Base-by-base conservation (phyloP, 2,329 filamentous ascomycete species). In the Ophiognomonia clavigignenti-juglandacearum region DNA sequence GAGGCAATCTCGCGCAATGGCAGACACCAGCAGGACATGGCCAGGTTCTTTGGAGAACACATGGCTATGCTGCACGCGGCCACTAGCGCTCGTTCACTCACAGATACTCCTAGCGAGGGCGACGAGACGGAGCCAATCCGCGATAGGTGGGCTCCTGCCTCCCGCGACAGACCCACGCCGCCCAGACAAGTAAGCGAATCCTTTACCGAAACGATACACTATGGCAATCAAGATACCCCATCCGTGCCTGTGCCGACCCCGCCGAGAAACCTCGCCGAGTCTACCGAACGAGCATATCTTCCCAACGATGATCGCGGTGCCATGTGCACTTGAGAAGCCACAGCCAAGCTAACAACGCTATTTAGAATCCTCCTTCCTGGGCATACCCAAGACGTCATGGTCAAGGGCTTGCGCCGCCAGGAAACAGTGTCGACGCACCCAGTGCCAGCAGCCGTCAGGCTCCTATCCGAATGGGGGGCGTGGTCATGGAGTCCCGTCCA, bases 11-110 rank as follows among this genome's bases (percentile, higher is more conserved):
- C 45, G 14, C 39, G 46, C 39, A 45, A 37, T 34, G 50, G 42
- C 20, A 49, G 49, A 39, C 49, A 46, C 46, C 50, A 45, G 26
- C 50, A 45, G 26, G 50, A 52, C 4, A 40, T 49, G 19, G 50
- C 41, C 9, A 40, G 50, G 11, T 40, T 45, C 13, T 52, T 49
- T 22, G 46, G 50, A 23, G 46, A 52, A 41, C 50, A 52, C 24
- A 46, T 52, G 46, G 46, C 50, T 8, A 45, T 44, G 35, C 39
- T 49, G 35, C 48, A 49, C 18, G 42, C 50, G 8, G 46, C 36
- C 29, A 46, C 49, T 9, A 48, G 46, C 26, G 43, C 46, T 34
- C 47, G 39, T 10, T 16, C 34, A 16, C 35, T 34, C 23, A 26
- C 39, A 29, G 50, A 40, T 11, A 43, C 37, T 10, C 16, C 39